Percentiles rank a stretch among this genome's conserved stretches.
Conservation (phyloP, 805 yeast species). For the Phaffomyces opuntiae region DNA sequence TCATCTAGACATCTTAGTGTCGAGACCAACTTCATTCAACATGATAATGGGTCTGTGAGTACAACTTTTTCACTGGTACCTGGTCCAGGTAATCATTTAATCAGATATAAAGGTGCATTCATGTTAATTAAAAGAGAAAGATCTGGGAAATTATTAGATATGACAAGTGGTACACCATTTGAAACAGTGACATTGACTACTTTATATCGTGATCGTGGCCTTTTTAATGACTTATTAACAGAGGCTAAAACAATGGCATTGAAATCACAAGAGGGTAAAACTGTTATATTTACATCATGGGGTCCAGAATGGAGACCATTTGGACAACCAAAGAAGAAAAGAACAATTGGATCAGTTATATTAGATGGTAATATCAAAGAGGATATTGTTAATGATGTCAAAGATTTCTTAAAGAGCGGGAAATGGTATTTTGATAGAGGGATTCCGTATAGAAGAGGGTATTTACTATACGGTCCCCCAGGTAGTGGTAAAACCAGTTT, state of each 20-base stretch:
- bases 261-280: conserved; percentile 81
- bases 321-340: conserved; percentile 88
- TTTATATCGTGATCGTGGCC: conserved; percentile 66
- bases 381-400: conserved; percentile 59
- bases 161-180: conserved; percentile 88
- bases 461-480: conserved; percentile 92
- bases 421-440: conserved; percentile 94
- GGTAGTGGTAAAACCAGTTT: conserved; percentile 96
- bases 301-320: conserved; percentile 99
- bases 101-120: conserved; percentile 79
- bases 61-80: conserved; percentile 91
- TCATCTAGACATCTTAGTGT: conserved; percentile 82
- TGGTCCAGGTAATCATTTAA: conserved; percentile 93
- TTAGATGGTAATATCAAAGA: conserved; percentile 72
- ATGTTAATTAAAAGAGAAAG: conserved; percentile 87
- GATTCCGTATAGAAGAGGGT: conserved; percentile 96
- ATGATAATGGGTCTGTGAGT: conserved; percentile 84
- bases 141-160: conserved; percentile 79
- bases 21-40: conserved; percentile 79
- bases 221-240: conserved; percentile 62
- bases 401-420: conserved; percentile 72
- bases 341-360: conserved; percentile 79
- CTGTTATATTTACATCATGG: conserved; percentile 90
- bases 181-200: conserved; percentile 96
- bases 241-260: conserved; percentile 86